Conservation (phyloP, 371 early-diverging fungal species). For the Mortierella sp. region DNA sequence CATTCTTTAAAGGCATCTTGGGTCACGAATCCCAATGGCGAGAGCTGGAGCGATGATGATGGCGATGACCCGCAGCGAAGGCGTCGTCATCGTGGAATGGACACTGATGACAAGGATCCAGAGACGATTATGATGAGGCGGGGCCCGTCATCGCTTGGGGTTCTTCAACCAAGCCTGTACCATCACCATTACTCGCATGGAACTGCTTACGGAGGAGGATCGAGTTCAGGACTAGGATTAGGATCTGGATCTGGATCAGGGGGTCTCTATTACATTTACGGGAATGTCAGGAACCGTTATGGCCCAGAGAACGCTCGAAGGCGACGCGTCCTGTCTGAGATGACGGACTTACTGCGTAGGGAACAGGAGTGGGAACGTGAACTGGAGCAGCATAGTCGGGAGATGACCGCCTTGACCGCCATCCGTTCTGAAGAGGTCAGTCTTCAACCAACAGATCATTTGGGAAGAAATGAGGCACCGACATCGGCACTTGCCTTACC, state of each 20-base stretch:
- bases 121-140: conserved; percentile 9
- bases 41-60: conserved; percentile 52
- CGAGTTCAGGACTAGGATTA: neutral
- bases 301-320: conserved; percentile 22
- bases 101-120: conserved; percentile 40
- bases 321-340: conserved; percentile 39
- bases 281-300: conserved; percentile 38
- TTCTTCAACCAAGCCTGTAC: conserved; percentile 12
- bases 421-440: too few species aligned
- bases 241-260: neutral
- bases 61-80: conserved; percentile 11
- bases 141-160: conserved; percentile 10
- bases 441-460: too few species aligned
- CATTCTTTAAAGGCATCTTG: conserved; percentile 38
- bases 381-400: conserved; percentile 21
- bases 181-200: neutral
- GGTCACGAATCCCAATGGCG: conserved; percentile 49
- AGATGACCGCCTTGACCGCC: too few species aligned
- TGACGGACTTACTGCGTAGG: conserved; percentile 27
- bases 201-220: neutral
- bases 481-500: too few species aligned
- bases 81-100: neutral
- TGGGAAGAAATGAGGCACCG: too few species aligned
- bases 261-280: conserved; percentile 29
- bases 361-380: conserved; percentile 42